Conservation (phyloP, 2,329 filamentous ascomycete genomes). For the Pseudogymnoascus sp. region DNA sequence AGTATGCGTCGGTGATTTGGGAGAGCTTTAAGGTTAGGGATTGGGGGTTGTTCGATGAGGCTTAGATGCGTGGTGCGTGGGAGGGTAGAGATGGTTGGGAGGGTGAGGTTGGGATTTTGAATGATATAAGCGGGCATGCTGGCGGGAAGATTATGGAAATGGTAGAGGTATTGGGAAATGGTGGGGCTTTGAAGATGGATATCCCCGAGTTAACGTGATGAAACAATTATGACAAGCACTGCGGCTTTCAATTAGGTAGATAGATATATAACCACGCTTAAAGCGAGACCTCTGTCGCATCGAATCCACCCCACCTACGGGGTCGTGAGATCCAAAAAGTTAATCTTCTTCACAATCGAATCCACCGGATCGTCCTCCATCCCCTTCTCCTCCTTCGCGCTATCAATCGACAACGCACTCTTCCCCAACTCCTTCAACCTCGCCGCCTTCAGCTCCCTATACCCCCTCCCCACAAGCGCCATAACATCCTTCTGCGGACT, state of each 20-base stretch:
- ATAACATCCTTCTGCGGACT: constrained; percentile 62
- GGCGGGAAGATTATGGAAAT: background rate
- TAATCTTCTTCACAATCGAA: constrained; percentile 23
- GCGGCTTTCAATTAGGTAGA: constrained; percentile 3
- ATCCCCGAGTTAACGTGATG: background rate
- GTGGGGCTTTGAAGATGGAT: background rate
- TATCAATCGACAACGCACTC: background rate
- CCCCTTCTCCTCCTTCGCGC: background rate
- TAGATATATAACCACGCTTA: background rate
- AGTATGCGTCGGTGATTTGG: constrained; percentile 62
- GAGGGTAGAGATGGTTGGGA: no score
- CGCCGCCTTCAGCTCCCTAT: constrained; percentile 44
- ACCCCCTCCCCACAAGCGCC: constrained; percentile 57
- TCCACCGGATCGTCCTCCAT: constrained; percentile 1
- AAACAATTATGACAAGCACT: background rate
- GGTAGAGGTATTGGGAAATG: background rate
- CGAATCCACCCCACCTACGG: constrained; percentile 14
- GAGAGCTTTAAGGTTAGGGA: constrained; percentile 70
- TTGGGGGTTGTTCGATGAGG: constrained; percentile 57
- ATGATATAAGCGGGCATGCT: background rate
- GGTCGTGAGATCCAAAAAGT: constrained; percentile 27
- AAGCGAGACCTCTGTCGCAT: background rate
- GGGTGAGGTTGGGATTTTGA: background rate
- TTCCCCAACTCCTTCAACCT: constrained; percentile 14
- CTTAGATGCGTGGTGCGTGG: no score